phyloP scores from a whole-genome alignment of 1,284 basidiomycete genomes.

The Ceratobasidium sp. region DNA sequence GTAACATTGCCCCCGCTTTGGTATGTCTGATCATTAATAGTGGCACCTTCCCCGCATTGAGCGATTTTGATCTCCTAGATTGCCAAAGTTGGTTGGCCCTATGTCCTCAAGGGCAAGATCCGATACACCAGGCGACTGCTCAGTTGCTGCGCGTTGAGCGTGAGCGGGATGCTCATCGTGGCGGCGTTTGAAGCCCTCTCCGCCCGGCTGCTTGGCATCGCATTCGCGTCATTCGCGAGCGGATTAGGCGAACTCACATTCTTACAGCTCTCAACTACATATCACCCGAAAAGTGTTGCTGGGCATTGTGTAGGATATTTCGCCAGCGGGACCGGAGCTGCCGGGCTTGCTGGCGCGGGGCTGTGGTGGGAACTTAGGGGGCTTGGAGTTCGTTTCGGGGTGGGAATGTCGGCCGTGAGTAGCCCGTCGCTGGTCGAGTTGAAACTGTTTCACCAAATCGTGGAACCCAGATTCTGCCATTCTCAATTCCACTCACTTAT shows the following conservation, averaged over 20 bases:
- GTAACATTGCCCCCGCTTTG: slow-evolving; percentile 86
- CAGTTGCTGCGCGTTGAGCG: slow-evolving; percentile 79
- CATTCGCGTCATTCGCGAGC: slow-evolving; percentile 88
- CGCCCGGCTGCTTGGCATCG: slow-evolving; percentile 86
- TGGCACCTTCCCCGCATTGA: not conserved
- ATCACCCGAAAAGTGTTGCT: slow-evolving; percentile 72
- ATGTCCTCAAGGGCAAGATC: slow-evolving; percentile 84
- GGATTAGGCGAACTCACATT: slow-evolving; percentile 95
- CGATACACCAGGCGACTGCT: slow-evolving; percentile 79
- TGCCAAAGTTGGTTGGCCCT: slow-evolving; percentile 95
- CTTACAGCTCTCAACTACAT: slow-evolving; percentile 90
- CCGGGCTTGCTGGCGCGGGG: slow-evolving; percentile 91
- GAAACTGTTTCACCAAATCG: not conserved
- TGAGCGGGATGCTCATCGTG: slow-evolving; percentile 87
- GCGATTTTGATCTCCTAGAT: slow-evolving; percentile 53
- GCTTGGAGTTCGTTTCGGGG: slow-evolving; percentile 84
- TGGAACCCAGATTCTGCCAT: slow-evolving; percentile 72
- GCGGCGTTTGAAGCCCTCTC: slow-evolving; percentile 76
- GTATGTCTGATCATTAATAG: slow-evolving; percentile 51
- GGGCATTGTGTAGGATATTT: slow-evolving; percentile 83
- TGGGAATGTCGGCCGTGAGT: slow-evolving; percentile 80
- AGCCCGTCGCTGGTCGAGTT: not conserved
- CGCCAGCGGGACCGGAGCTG: slow-evolving; percentile 92
- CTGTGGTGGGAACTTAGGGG: slow-evolving; percentile 95
- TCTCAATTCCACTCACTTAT: slow-evolving; percentile 78